These are phyloP conservation scores for Berberis thunbergii DNA, from an alignment of 164 flowering plant species.

Conservation along the genomic window DNA sequence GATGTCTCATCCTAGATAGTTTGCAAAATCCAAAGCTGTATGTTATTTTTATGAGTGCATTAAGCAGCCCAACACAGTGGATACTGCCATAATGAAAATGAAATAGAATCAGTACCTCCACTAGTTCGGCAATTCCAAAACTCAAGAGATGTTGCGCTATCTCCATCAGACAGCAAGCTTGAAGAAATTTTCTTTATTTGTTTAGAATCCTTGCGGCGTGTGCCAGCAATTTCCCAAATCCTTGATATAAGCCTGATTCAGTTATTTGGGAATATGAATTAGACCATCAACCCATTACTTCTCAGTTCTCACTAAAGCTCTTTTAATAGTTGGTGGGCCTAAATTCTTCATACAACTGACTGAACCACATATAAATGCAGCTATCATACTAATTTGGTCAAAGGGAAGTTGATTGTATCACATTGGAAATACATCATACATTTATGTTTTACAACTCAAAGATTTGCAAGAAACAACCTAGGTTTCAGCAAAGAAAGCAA, in stretches of 20 bases:
- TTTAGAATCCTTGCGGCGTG: conserved; percentile 53
- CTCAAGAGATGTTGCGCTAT: conserved; percentile 26
- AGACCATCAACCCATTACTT: neutral
- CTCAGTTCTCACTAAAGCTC: too few relatives aligned
- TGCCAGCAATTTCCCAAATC: conserved; percentile 69
- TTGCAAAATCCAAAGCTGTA: too few relatives aligned
- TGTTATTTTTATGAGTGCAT: too few relatives aligned
- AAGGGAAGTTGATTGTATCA: too few relatives aligned
- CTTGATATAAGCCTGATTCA: conserved; percentile 50
- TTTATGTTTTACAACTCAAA: neutral
- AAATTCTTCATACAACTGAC: neutral
- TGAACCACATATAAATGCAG: neutral
- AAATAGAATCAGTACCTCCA: conserved; percentile 39
- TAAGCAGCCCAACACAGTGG: too few relatives aligned
- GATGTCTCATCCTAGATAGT: too few relatives aligned
- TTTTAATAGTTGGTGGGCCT: too few relatives aligned
- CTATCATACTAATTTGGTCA: too few relatives aligned
- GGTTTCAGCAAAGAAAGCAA: conserved; percentile 48
- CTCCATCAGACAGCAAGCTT: conserved; percentile 25
- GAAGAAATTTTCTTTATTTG: conserved; percentile 47
- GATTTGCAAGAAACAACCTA: conserved; percentile 30
- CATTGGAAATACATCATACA: too few relatives aligned
- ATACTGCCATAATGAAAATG: neutral
- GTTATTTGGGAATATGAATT: too few relatives aligned
- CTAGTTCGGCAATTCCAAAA: conserved; percentile 53